phyloP scores from a whole-genome alignment of 1,284 basidiomycete genomes.

The Tilletiopsis washingtonensis region DNA sequence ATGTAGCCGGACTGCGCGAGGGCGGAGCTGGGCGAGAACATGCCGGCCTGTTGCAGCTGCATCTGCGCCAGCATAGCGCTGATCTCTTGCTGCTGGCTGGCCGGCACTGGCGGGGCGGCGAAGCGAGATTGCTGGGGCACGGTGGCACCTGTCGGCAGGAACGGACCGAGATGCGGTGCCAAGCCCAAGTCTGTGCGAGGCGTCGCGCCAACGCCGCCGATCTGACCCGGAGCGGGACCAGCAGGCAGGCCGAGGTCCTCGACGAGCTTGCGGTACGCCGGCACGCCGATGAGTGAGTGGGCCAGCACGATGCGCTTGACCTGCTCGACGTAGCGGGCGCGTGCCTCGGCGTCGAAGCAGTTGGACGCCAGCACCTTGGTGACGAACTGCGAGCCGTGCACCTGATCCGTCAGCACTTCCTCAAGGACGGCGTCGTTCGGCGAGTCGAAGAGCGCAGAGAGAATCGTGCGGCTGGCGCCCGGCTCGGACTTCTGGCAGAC shows the following conservation, averaged over 20 bases:
- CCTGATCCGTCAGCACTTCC: conserved; percentile 63
- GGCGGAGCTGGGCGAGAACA: no score
- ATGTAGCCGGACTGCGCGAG: no score
- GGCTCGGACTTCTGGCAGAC: conserved; percentile 47
- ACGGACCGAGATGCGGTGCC: background rate
- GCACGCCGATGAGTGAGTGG: conserved; percentile 35
- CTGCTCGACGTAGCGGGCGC: conserved; percentile 61
- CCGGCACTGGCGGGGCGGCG: no score
- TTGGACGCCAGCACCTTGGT: conserved; percentile 83
- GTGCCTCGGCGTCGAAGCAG: conserved; percentile 66
- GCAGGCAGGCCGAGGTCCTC: conserved; percentile 77
- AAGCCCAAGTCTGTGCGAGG: background rate
- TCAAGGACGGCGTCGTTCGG: conserved; percentile 78
- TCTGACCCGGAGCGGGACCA: background rate
- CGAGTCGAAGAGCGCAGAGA: conserved; percentile 49
- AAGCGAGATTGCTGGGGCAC: no score
- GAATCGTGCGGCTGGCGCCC: conserved; percentile 37
- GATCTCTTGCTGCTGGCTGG: background rate
- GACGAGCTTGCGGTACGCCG: conserved; percentile 76
- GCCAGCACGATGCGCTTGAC: conserved; percentile 27
- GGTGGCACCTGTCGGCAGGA: background rate
- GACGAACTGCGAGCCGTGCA: conserved; percentile 82
- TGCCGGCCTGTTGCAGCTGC: background rate
- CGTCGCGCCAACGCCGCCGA: background rate
- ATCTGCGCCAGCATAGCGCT: conserved; percentile 1